Percentiles rank a stretch among this genome's conserved stretches.
Evolutionary conservation across 1,284 basidiomycete genomes (phyloP).

Genomic region (Microstroma glucosiphilum): DNA sequence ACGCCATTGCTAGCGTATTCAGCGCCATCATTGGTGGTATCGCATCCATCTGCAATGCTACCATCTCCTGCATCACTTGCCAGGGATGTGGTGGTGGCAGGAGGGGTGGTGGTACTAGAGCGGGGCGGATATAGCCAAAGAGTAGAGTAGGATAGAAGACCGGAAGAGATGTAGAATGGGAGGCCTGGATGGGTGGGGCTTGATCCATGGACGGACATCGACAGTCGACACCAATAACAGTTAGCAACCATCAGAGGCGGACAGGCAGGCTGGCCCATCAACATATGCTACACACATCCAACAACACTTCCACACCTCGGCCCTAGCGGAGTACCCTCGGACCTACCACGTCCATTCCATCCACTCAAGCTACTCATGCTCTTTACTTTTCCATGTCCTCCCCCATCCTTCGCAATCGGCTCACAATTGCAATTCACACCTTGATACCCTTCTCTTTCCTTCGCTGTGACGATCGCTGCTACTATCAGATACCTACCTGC

Average conservation of each 20-base stretch:
- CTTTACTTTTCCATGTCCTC: neutral
- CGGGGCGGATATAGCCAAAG: neutral
- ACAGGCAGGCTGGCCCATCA: neutral
- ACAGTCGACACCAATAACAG: too few relatives aligned
- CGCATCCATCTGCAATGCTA: too few relatives aligned
- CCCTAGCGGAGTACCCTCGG: neutral
- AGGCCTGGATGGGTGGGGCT: too few relatives aligned
- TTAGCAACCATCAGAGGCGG: too few relatives aligned
- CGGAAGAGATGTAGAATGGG: too few relatives aligned
- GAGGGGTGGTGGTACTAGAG: neutral
- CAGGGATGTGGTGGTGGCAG: neutral
- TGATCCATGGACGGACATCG: too few relatives aligned
- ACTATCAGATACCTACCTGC: too few relatives aligned
- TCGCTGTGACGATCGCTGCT: too few relatives aligned
- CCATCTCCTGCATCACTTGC: neutral
- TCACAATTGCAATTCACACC: too few relatives aligned
- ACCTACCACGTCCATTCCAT: too few relatives aligned
- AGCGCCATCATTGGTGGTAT: neutral
- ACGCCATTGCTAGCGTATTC: conserved; percentile 3
- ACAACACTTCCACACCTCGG: neutral
- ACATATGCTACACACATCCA: neutral
- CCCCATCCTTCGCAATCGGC: neutral
- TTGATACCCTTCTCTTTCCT: too few relatives aligned
- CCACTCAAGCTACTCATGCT: neutral
- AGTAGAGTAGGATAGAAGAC: neutral